Evolutionary conservation across 495 filamentous ascomycete species (phyloP), one percentile per base, ranked within the genome.

Genomic region (Penicillium pulvis): DNA sequence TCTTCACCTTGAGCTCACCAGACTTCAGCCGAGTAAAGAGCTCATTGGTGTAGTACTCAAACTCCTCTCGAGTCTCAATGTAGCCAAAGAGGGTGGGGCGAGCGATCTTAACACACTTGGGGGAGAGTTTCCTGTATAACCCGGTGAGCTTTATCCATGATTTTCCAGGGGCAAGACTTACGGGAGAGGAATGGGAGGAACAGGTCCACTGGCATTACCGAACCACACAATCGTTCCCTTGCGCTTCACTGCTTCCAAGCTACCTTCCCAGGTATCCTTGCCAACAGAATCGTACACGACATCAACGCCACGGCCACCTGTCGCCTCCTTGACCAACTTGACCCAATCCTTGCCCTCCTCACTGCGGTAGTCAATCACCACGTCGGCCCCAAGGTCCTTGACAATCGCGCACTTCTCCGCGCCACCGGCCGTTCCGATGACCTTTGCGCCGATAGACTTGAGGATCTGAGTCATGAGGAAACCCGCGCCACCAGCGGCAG

Each of bases 221-320:
- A 93, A 98, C 63, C 81, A 87, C 24, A 91, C 81, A 58, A 98
- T 68, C n/a, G 81, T 87, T 26, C 94, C 94, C 76, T 96, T 96
- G 63, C 87, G 76, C 64, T 84, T 88, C 19, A 95, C 75, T 58
- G 84, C 85, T 55, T 92, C 87, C 66, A 98, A 69, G 71, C 89
- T 88, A 30, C 83, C 76, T 58, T 97, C 92, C 79, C 96, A 97
- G 0, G 94, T 97, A 53, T 81, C 79, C 77, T 88, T 88, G 9
- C 94, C 94, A 17, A 97, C 91, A 19, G 89, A 88, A 71, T 98
- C 94, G 72, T 93, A 97, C 11, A 97, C 87, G 10, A 88, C 92
- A 57, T 78, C 79, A 2, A 91, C 89, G 10, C 94, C 94, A 48
- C 81, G 67, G 2, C 87, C 85, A 14, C 73, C 76, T 1, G 91